Conservation (phyloP, 1,284 basidiomycete species). For the Ustilago loliicola region DNA sequence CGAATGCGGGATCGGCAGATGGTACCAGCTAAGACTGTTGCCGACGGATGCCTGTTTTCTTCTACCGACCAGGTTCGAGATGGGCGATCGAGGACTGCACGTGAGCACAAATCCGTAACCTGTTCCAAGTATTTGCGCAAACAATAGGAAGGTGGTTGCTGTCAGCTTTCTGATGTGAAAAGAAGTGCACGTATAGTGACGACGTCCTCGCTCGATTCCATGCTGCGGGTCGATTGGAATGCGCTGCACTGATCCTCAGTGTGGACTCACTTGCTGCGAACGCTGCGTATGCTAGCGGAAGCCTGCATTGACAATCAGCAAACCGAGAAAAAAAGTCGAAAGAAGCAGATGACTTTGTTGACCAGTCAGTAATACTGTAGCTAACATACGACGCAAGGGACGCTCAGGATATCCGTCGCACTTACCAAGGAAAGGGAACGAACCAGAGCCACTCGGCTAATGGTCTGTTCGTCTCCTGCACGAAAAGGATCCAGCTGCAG, state of each 20-base stretch:
- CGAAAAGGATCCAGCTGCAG: constrained; percentile 13
- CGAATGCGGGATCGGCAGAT: constrained; percentile 30
- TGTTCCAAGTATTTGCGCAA: not conserved
- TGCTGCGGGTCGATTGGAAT: not conserved
- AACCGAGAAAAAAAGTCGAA: not conserved
- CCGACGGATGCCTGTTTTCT: not conserved
- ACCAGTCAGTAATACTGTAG: not conserved
- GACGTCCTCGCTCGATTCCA: not conserved
- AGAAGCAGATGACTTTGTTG: not conserved
- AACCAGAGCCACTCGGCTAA: constrained; percentile 20
- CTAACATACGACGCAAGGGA: not conserved
- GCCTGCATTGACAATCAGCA: not conserved
- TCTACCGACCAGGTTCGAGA: constrained; percentile 10
- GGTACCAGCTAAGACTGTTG: constrained; percentile 14
- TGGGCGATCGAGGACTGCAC: constrained; percentile 33
- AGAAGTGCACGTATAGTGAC: not conserved
- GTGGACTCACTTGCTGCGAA: not conserved
- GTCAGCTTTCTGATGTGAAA: not conserved
- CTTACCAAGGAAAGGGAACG: constrained; percentile 28
- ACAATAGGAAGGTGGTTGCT: not conserved
- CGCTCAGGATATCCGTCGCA: too few species aligned
- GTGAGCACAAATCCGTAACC: constrained; percentile 33
- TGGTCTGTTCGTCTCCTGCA: constrained; percentile 2
- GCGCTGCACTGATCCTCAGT: not conserved
- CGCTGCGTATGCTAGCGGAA: not conserved